These are phyloP conservation scores for Panaeolus cyanescens DNA, from an alignment of 768 basidiomycete genomes.

Conservation along the genomic window DNA sequence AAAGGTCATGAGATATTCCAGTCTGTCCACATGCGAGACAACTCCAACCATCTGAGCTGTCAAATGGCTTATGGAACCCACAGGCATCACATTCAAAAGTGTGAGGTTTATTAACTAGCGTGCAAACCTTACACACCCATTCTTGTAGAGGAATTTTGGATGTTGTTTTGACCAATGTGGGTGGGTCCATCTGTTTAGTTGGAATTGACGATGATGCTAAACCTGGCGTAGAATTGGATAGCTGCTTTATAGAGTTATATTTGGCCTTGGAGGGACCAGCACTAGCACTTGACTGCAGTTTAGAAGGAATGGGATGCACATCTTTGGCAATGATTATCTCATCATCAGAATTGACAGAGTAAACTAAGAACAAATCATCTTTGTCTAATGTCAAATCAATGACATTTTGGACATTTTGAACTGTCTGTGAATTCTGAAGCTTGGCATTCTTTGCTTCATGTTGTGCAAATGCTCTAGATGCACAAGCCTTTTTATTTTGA, in stretches of 20 bases:
- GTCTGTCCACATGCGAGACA: conserved; percentile 66
- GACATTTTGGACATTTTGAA: conserved; percentile 40
- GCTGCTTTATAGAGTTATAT: neutral
- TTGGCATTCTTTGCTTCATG: conserved; percentile 72
- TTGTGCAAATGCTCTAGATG: conserved; percentile 55
- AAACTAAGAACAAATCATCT: conserved; percentile 11
- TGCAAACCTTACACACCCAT: conserved; percentile 65
- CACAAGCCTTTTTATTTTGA: conserved; percentile 76
- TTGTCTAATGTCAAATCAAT: conserved; percentile 59
- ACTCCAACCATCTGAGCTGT: conserved; percentile 52
- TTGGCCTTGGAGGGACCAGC: conserved; percentile 23
- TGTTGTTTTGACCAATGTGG: neutral
- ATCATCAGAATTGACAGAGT: conserved; percentile 37
- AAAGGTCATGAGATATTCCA: conserved; percentile 64
- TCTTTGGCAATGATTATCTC: conserved; percentile 32
- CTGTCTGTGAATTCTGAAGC: conserved; percentile 58
- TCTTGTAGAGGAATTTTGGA: conserved; percentile 16
- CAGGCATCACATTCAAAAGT: conserved; percentile 67
- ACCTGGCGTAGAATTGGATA: neutral
- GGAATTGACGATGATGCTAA: conserved; percentile 1
- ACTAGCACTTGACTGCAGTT: neutral
- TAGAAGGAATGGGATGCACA: neutral
- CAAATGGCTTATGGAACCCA: conserved; percentile 29
- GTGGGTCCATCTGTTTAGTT: no score
- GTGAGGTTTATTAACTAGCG: conserved; percentile 57